Evolutionary conservation across 192 early-diverging fungal genomes (phyloP).

Genomic region (Rhizoclosmatium globosum): DNA sequence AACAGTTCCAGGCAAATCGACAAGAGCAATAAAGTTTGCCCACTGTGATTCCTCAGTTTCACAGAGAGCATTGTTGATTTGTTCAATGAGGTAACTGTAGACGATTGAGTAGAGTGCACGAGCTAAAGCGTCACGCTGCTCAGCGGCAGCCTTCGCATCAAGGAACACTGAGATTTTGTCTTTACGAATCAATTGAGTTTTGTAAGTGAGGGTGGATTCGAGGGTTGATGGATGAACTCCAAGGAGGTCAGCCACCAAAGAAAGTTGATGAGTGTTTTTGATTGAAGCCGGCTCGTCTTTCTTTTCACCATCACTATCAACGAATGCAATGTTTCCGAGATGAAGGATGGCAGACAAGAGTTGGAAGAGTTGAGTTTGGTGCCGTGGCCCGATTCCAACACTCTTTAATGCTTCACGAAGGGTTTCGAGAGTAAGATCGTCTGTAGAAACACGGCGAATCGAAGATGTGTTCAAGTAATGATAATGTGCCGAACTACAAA

Average conservation of each 20-base stretch:
- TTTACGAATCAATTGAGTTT: conserved; percentile 76
- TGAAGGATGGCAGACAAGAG: conserved; percentile 89
- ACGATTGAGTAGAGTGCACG: conserved; percentile 82
- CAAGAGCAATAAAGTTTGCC: conserved; percentile 85
- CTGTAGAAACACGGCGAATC: neutral
- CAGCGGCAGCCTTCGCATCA: conserved; percentile 73
- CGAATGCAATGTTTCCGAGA: conserved; percentile 90
- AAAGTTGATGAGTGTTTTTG: conserved; percentile 76
- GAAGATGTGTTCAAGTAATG: conserved; percentile 53
- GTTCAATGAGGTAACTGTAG: conserved; percentile 83
- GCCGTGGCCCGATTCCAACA: conserved; percentile 61
- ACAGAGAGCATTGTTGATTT: conserved; percentile 87
- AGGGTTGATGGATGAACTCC: conserved; percentile 76
- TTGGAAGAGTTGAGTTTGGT: conserved; percentile 80
- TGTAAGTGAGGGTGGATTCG: conserved; percentile 75
- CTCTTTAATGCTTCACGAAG: conserved; percentile 53
- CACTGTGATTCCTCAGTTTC: conserved; percentile 62
- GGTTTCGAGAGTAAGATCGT: conserved; percentile 29
- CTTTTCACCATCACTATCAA: conserved; percentile 62
- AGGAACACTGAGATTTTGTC: conserved; percentile 88
- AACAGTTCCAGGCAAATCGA: conserved; percentile 73
- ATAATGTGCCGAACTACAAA: conserved; percentile 59
- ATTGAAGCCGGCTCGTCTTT: conserved; percentile 78
- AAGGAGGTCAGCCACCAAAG: conserved; percentile 79
- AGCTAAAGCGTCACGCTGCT: conserved; percentile 85